Base-by-base conservation (phyloP, 2,329 filamentous ascomycete species). In the Neopestalotiopsis sp. region DNA sequence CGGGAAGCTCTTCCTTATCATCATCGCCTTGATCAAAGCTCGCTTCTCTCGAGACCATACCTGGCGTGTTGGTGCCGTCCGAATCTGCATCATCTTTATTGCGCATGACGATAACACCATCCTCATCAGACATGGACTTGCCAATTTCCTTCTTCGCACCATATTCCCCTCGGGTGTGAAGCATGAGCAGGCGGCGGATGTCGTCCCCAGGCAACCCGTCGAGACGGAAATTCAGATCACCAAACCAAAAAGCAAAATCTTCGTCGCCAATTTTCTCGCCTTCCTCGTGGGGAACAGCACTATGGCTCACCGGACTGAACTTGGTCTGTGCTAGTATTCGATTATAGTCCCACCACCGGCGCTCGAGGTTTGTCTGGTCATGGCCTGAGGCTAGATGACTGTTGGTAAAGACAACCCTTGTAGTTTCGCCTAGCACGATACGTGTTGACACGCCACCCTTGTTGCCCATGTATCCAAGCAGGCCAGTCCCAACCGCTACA, bases 191-290 rank as follows among this genome's bases (percentile, higher is more conserved):
- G 62, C 92, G 89, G 40, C 95, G 89, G 61, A 99, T 96, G 78
- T 99, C 96, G 49, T 96, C 92, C 0, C 94, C 95, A 0, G 95
- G 93, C 63, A 98, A 88, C 59, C 92, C 93, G 65, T 97, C 94
- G 0, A 99, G 86, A 40, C 96, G 90, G 77, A 98, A 99, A 78
- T 99, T 99, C 57, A 99, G 85, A 79, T 99, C 96, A 6, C 96
- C 96, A 76, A 97, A 93, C 94, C 95, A 98, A 76, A 99, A 98
- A 0, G 91, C 90, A 81, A 98, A 94, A 76, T 99, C 96, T 73
- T 97, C 95, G 53, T 97, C 93, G 1, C 94, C 95, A 72, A 99
- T 91, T 45, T 85, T 88, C 65, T 92, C 90, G 0, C 86, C 83
- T 28, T 91, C 89, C n/a, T 91, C 89, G 49, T 90, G 85, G 1